These are phyloP conservation scores for Penicillium flavigenum DNA, from an alignment of 495 filamentous ascomycete genomes.

Conservation along the genomic window DNA sequence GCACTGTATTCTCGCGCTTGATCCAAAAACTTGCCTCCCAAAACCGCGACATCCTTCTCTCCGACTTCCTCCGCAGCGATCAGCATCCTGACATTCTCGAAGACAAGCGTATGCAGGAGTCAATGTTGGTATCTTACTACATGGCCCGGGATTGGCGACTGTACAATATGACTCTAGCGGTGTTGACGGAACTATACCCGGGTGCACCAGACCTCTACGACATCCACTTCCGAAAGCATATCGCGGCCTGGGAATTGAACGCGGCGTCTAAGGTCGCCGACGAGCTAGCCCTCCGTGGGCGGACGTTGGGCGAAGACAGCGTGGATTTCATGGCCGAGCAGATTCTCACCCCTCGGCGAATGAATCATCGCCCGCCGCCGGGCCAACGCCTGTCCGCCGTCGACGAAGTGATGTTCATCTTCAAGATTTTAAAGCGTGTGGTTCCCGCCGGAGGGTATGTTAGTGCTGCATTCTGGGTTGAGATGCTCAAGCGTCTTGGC, in stretches of 20 bases:
- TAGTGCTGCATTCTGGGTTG: slow-evolving; percentile 39
- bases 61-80: slow-evolving; percentile 62
- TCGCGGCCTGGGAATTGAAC: slow-evolving; percentile 36
- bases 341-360: slow-evolving; percentile 34
- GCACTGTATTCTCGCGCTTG: slow-evolving; percentile 58
- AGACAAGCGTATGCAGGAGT: slow-evolving; percentile 58
- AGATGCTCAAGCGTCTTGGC: slow-evolving; percentile 44
- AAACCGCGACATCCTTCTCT: slow-evolving; percentile 55
- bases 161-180: slow-evolving; percentile 53
- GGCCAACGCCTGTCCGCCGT: slow-evolving; percentile 16
- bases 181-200: slow-evolving; percentile 42
- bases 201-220: slow-evolving; percentile 32
- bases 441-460: slow-evolving; percentile 33
- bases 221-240: slow-evolving; percentile 46
- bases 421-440: slow-evolving; percentile 37
- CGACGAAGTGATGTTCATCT: slow-evolving; percentile 37
- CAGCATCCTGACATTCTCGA: slow-evolving; percentile 75
- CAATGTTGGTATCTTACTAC: slow-evolving; percentile 52
- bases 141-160: slow-evolving; percentile 48
- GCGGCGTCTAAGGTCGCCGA: slow-evolving; percentile 39
- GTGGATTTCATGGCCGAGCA: slow-evolving; percentile 39
- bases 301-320: slow-evolving; percentile 30
- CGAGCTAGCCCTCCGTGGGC: slow-evolving; percentile 34
- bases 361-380: slow-evolving; percentile 26
- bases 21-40: slow-evolving; percentile 57